Percentiles rank a stretch among this genome's conserved stretches.
Evolutionary conservation across 805 yeast species (phyloP).

Genomic region (Teunomyces lycoperdinae): DNA sequence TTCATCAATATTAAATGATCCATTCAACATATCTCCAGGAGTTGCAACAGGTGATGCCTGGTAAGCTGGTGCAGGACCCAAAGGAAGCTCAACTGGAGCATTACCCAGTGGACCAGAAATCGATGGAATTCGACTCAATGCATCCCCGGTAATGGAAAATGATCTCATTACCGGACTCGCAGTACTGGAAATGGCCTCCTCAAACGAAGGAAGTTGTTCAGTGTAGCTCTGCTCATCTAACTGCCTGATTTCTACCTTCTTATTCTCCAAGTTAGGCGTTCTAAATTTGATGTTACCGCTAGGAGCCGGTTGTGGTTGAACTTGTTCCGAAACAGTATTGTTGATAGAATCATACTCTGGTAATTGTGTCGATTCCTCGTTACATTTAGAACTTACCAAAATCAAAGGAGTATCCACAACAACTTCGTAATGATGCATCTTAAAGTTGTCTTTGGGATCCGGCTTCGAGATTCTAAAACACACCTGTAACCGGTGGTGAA

Average conservation of each 20-base stretch:
- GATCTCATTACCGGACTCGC: slow-evolving; percentile 34
- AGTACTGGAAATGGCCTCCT: slow-evolving; percentile 58
- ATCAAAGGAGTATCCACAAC: slow-evolving; percentile 75
- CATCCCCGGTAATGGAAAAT: slow-evolving; percentile 36
- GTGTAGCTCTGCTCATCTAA: slow-evolving; percentile 15
- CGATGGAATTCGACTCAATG: slow-evolving; percentile 34
- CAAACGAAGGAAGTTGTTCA: slow-evolving; percentile 56
- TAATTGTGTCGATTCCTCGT: slow-evolving; percentile 38
- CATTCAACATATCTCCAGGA: neutral
- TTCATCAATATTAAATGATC: slow-evolving; percentile 25
- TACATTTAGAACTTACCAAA: slow-evolving; percentile 40
- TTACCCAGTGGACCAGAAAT: slow-evolving; percentile 11
- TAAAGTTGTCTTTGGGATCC: slow-evolving; percentile 43
- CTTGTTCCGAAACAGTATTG: neutral
- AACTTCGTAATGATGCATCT: slow-evolving; percentile 74
- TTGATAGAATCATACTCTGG: slow-evolving; percentile 36
- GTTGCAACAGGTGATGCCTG: slow-evolving; percentile 13
- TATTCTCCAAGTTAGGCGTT: slow-evolving; percentile 34
- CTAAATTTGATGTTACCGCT: slow-evolving; percentile 26
- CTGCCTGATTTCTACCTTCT: slow-evolving; percentile 32
- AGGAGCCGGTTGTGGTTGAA: slow-evolving; percentile 2
- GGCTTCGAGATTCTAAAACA: slow-evolving; percentile 66
- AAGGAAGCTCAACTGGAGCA: slow-evolving; percentile 11
- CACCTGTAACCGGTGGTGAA: slow-evolving; percentile 67
- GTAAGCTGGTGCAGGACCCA: slow-evolving; percentile 35